These are phyloP conservation scores for Dioscorea cayenensis DNA, from an alignment of 116 monocot genomes.

Conservation along the genomic window DNA sequence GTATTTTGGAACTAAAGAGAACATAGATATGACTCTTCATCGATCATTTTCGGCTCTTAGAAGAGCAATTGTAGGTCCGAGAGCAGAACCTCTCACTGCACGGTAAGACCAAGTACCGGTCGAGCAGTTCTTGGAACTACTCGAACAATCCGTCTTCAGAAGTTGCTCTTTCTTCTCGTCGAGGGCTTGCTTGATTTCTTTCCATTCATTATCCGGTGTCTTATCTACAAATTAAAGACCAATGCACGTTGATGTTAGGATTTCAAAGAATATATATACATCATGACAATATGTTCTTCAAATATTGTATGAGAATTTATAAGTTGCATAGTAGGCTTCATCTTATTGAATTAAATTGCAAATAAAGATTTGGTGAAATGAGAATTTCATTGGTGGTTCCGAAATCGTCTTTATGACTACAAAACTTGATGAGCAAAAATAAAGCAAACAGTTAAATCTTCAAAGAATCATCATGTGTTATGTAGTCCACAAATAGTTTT, in stretches of 20 bases:
- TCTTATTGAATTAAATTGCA: not conserved
- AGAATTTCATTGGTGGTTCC: too few relatives aligned
- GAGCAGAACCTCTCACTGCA: constrained; percentile 48
- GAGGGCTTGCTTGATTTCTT: constrained; percentile 31
- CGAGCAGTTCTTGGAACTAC: not conserved
- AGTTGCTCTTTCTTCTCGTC: constrained; percentile 48
- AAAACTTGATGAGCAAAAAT: too few relatives aligned
- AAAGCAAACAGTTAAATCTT: too few relatives aligned
- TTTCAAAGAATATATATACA: not conserved
- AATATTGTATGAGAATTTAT: not conserved
- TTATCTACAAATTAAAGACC: constrained; percentile 19
- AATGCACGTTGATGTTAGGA: not conserved
- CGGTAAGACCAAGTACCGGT: constrained; percentile 47
- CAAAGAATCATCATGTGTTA: too few relatives aligned
- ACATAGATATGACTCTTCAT: constrained; percentile 1
- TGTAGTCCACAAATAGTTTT: too few relatives aligned
- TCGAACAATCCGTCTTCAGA: constrained; percentile 29
- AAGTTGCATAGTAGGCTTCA: not conserved
- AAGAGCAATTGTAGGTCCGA: constrained; percentile 77
- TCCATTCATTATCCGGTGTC: constrained; percentile 28
- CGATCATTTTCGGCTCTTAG: constrained; percentile 42
- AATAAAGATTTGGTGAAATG: too few relatives aligned
- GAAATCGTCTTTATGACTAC: too few relatives aligned
- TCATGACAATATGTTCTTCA: not conserved
- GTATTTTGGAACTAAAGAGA: not conserved